Percentiles rank a stretch among this genome's conserved stretches.
phyloP scores from a whole-genome alignment of 1,284 basidiomycete genomes.

The Sanghuangporus baumii region DNA sequence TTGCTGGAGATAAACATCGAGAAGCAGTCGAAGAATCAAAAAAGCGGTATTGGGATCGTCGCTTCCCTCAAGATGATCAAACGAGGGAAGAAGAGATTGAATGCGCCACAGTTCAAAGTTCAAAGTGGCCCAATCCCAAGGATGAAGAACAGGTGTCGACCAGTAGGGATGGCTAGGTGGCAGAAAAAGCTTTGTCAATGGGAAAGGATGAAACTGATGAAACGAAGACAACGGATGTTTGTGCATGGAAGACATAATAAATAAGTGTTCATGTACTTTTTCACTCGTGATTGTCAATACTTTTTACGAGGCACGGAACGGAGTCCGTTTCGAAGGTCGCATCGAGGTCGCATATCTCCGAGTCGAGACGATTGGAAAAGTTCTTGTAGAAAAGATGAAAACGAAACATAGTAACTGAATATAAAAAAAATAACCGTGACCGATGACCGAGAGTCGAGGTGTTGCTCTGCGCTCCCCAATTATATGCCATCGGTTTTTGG shows the following conservation, averaged over 20 bases:
- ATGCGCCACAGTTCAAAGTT: not conserved
- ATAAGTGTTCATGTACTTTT: not conserved
- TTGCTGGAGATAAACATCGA: slow-evolving; percentile 7
- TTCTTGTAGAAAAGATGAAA: not conserved
- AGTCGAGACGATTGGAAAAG: not conserved
- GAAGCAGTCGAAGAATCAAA: slow-evolving; percentile 4
- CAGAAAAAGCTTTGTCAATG: not conserved
- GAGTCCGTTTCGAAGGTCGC: not conserved
- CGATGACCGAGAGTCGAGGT: not conserved
- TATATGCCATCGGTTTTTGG: not conserved
- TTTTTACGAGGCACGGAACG: not conserved
- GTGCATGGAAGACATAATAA: not conserved
- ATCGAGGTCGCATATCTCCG: not conserved
- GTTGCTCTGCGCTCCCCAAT: not conserved
- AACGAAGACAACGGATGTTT: not conserved
- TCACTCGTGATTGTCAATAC: not conserved
- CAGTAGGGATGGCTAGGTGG: not conserved
- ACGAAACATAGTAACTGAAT: not conserved
- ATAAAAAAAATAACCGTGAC: too few species aligned
- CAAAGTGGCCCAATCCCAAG: not conserved
- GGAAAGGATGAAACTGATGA: not conserved
- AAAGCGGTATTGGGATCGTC: not conserved
- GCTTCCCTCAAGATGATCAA: not conserved
- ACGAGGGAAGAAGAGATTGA: not conserved
- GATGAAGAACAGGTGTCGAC: not conserved